A percentile compares a stretch with the other conserved stretches of the same genome.
Conservation (phyloP, 2,329 filamentous ascomycete species). For the Ophiocordyceps camponoti-floridani region DNA sequence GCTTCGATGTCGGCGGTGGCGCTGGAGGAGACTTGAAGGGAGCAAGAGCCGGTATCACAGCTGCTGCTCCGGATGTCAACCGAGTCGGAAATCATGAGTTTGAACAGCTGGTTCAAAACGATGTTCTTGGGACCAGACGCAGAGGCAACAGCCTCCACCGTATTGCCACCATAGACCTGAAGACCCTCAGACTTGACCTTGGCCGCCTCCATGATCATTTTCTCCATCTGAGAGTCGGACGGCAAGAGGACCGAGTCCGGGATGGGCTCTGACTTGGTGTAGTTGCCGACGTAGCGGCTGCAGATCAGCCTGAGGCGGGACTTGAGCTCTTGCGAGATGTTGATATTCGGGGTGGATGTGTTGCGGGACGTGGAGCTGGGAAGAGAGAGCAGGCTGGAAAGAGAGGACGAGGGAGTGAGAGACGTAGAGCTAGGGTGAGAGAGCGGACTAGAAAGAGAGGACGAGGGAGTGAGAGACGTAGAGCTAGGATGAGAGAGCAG, state of each 20-base stretch:
- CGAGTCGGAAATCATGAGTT: not conserved
- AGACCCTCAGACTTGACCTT: not conserved
- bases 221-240: not conserved
- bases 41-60: not conserved
- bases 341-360: not conserved
- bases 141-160: not conserved
- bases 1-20: not conserved
- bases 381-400: not conserved
- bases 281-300: not conserved
- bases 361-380: not conserved
- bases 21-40: not conserved
- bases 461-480: too few species aligned
- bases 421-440: too few species aligned
- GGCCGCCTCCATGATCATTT: not conserved
- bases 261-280: not conserved
- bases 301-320: not conserved
- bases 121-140: not conserved
- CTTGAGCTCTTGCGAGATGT: not conserved
- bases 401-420: not conserved
- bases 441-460: too few species aligned
- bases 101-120: not conserved
- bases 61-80: not conserved
- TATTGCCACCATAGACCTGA: not conserved
- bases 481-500: too few species aligned
- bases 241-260: not conserved